A percentile compares a stretch with the other conserved stretches of the same genome.
Conservation (phyloP, 176 grass and related monocot genomes). For the Thinopyrum elongatum region DNA sequence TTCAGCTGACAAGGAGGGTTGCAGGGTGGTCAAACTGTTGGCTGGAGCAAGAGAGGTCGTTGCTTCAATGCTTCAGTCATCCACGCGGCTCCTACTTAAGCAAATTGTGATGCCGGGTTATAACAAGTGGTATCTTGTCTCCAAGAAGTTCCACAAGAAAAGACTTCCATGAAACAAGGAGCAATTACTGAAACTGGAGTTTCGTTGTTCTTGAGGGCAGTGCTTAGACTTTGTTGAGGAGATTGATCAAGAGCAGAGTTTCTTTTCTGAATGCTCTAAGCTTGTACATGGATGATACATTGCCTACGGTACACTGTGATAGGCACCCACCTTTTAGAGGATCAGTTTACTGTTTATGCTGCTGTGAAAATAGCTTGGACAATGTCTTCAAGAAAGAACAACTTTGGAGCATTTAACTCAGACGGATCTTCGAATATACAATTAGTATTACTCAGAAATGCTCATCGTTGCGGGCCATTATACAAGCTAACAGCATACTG, state of each 20-base stretch:
- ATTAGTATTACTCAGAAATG: no score
- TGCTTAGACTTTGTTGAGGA: conserved; percentile 30
- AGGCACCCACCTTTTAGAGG: no score
- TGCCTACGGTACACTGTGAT: neutral
- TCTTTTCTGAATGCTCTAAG: conserved; percentile 29
- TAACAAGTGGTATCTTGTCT: conserved; percentile 37
- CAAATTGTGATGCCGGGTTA: conserved; percentile 11
- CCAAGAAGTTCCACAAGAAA: conserved; percentile 2
- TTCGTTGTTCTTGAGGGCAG: conserved; percentile 23
- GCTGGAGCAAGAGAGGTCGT: conserved; percentile 30
- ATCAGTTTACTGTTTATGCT: no score
- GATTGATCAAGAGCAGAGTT: conserved; percentile 34
- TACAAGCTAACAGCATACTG: no score
- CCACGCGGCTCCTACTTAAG: neutral
- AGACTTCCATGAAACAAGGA: conserved; percentile 7
- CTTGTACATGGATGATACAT: neutral
- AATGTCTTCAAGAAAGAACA: no score
- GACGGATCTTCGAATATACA: no score
- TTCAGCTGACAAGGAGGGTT: neutral
- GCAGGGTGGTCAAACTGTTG: conserved; percentile 13
- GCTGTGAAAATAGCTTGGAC: no score
- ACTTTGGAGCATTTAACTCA: no score
- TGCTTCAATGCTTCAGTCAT: conserved; percentile 22
- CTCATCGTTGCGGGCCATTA: no score
- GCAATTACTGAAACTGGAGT: neutral